These are phyloP conservation scores for Dalechampia spathulata DNA, from an alignment of 441 rosid genomes.

Conservation along the genomic window DNA sequence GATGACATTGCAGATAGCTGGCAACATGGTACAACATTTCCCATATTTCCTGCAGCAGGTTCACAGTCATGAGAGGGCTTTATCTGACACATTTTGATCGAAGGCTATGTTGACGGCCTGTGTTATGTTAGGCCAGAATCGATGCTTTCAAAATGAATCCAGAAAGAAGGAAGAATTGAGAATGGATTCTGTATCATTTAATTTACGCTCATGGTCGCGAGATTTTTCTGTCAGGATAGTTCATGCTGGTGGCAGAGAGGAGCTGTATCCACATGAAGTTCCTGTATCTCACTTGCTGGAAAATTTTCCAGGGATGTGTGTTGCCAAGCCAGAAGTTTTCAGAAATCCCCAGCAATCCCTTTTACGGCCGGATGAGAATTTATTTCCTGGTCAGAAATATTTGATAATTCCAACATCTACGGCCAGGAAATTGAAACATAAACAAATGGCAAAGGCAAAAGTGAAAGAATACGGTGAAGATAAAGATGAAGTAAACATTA, in stretches of 20 bases:
- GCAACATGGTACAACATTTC: conserved; percentile 8
- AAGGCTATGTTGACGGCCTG: conserved; percentile 29
- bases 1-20: conserved; percentile 9
- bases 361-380: conserved; percentile 35
- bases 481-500: no score
- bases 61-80: conserved; percentile 8
- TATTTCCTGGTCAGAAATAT: conserved; percentile 50
- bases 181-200: conserved; percentile 21
- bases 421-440: conserved; percentile 35
- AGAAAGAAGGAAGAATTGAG: conserved; percentile 14
- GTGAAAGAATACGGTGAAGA: conserved; percentile 10
- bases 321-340: conserved; percentile 54
- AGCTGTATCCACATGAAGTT: conserved; percentile 33
- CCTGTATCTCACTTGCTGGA: conserved; percentile 45
- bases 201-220: conserved; percentile 21
- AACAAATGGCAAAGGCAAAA: conserved; percentile 18
- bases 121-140: conserved; percentile 20
- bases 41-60: conserved; percentile 4
- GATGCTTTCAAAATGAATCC: conserved; percentile 13
- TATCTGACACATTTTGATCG: conserved; percentile 16
- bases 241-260: conserved; percentile 52
- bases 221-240: conserved; percentile 42
- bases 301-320: conserved; percentile 49
- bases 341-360: conserved; percentile 37
- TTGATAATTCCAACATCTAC: conserved; percentile 41